These are phyloP conservation scores for Colletotrichum sp. DNA, from an alignment of 2,329 filamentous ascomycete species.

Conservation along the genomic window DNA sequence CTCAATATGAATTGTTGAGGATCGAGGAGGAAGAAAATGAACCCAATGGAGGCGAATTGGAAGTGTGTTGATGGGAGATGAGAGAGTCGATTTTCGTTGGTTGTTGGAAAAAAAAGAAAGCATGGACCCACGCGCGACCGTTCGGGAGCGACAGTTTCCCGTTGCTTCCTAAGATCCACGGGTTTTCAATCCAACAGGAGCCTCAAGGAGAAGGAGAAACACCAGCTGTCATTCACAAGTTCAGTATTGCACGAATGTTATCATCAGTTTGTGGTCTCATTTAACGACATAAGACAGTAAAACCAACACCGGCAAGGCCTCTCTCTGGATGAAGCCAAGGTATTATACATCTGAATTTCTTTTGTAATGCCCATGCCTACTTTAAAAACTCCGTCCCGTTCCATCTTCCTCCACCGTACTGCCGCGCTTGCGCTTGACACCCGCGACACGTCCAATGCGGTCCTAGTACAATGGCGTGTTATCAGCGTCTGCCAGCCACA, in stretches of 20 bases:
- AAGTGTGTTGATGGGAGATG: not conserved
- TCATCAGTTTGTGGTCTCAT: not conserved
- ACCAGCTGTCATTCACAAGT: not conserved
- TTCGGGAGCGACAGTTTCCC: not conserved
- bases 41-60: not conserved
- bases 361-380: conserved; percentile 2
- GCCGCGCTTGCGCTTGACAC: conserved; percentile 12
- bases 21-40: not conserved
- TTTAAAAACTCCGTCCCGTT: not conserved
- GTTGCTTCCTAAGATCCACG: not conserved
- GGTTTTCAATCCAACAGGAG: not conserved
- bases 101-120: not conserved
- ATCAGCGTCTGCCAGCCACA: conserved; percentile 73
- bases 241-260: not conserved
- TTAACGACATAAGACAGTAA: not conserved
- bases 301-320: not conserved
- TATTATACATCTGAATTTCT: conserved; percentile 9
- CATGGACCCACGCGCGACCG: not conserved
- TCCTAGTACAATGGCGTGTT: conserved; percentile 48
- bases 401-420: not conserved
- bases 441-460: conserved; percentile 13
- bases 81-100: not conserved
- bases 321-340: not conserved
- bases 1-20: not conserved
- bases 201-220: not conserved